Evolutionary conservation across 129 eudicot genomes (phyloP).

Genomic region (Helianthus tuberosus): DNA sequence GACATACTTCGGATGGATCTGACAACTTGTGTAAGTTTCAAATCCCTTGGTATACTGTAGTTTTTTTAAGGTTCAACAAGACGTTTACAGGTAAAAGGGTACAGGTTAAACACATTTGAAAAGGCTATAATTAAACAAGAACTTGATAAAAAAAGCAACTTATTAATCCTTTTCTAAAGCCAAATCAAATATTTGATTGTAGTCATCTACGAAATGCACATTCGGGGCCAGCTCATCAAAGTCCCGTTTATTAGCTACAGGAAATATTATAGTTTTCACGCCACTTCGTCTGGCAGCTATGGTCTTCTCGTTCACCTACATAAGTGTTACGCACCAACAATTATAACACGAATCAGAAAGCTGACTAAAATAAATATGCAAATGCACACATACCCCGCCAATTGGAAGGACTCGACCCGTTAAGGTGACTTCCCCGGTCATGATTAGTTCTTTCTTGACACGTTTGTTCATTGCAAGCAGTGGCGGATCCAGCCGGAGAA

Average conservation of each 20-base stretch:
- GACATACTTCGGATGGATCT: no score
- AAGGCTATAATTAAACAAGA: no score
- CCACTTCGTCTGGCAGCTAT: constrained; percentile 96
- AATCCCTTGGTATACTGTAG: no score
- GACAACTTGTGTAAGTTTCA: no score
- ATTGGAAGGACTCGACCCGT: constrained; percentile 94
- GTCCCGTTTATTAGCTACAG: constrained; percentile 88
- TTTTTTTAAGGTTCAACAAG: no score
- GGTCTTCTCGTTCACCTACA: constrained; percentile 91
- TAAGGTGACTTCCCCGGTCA: constrained; percentile 70
- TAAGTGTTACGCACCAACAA: constrained; percentile 21
- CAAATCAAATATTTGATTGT: constrained; percentile 72
- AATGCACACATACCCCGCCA: constrained; percentile 84
- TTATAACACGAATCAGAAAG: not conserved
- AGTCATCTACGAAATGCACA: constrained; percentile 94
- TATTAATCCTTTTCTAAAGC: constrained; percentile 54
- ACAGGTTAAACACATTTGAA: no score
- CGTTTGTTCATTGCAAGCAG: constrained; percentile 21
- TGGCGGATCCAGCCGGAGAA: no score
- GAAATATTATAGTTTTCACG: constrained; percentile 87
- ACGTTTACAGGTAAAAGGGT: no score
- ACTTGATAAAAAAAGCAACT: not conserved
- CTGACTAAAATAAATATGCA: not conserved
- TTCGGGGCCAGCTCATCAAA: constrained; percentile 90
- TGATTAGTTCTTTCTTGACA: constrained; percentile 15